Evolutionary conservation across 495 filamentous ascomycete species (phyloP), one percentile per base, ranked within the genome.

Genomic region (Aspergillus panamensis): DNA sequence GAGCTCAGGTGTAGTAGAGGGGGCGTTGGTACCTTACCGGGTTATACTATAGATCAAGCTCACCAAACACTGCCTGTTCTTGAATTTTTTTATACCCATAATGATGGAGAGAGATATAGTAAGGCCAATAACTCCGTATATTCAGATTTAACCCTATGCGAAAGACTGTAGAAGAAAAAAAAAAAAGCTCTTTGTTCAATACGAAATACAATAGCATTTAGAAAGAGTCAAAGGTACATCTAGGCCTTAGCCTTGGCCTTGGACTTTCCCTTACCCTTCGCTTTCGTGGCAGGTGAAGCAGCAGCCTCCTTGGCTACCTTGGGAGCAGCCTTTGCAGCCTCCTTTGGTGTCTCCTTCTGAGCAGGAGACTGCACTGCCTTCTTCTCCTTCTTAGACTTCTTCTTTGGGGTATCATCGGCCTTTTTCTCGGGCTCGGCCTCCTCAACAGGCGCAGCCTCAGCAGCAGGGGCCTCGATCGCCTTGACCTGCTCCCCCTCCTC

Each of bases 201-300:
- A 49, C 47, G 25, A 49, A 31, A 49, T 49, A 49, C 47, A 48
- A 6, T n/a, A 49, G 20, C 4, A 49, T 6, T 4, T 3, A 16
- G 16, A 10, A 45, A 12, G 6, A 17, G 14, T 14, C 12, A 4
- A 17, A 31, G 19, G 29, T 48, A 59, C 57, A 31, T 55, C 73
- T 69, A 75, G 30, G 72, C 69, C 63, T 70, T 70, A 35, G 60
- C 51, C 64, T 73, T 72, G 40, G 66, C 56, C 64, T 77, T 77
- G 51, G 61, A 62, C 53, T 64, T 68, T 19, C 63, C 59, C 58
- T 66, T 63, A 21, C n/a, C n/a, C 35, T 69, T 63, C 14, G 61
- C 54, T 54, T 69, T 70, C 6, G 48, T 59, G 8, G 61, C 62
- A 21, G 68, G 56, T 9, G 68, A 60, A 48, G 58, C 52, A 43